Evolutionary conservation across 805 yeast species (phyloP).

Genomic region (Candida boleticola): DNA sequence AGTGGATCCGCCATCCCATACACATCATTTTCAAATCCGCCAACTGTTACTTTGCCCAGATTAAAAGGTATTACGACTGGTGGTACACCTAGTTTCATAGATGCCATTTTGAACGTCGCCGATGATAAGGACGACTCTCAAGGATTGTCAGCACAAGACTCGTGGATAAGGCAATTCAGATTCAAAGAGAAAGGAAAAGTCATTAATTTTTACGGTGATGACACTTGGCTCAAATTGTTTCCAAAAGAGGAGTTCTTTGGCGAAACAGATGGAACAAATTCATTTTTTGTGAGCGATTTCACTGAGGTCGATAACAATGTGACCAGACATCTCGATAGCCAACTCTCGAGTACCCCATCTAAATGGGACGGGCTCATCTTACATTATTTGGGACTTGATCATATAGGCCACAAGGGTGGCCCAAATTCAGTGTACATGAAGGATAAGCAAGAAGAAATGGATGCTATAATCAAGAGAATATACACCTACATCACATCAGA

Average conservation of each 20-base stretch:
- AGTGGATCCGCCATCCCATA: slow-evolving; percentile 77
- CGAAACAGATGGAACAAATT: slow-evolving; percentile 79
- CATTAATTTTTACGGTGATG: slow-evolving; percentile 92
- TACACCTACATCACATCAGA: slow-evolving; percentile 30
- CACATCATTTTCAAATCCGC: slow-evolving; percentile 92
- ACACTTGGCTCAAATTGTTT: slow-evolving; percentile 92
- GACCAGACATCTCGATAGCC: slow-evolving; percentile 74
- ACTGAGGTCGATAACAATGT: slow-evolving; percentile 93
- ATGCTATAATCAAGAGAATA: slow-evolving; percentile 53
- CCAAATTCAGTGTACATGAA: slow-evolving; percentile 80
- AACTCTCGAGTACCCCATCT: slow-evolving; percentile 38
- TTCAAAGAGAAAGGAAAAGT: slow-evolving; percentile 27
- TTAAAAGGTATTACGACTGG: slow-evolving; percentile 93
- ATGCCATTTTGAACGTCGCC: slow-evolving; percentile 90
- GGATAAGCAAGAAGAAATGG: slow-evolving; percentile 84
- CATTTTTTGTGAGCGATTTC: slow-evolving; percentile 93
- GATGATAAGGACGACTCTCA: slow-evolving; percentile 79
- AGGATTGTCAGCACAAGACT: slow-evolving; percentile 70
- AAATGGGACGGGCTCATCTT: slow-evolving; percentile 84
- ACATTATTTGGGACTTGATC: slow-evolving; percentile 93
- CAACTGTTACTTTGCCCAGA: slow-evolving; percentile 94
- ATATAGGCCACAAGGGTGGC: slow-evolving; percentile 97
- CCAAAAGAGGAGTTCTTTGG: slow-evolving; percentile 58
- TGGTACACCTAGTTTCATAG: slow-evolving; percentile 88
- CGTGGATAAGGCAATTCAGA: slow-evolving; percentile 77